Evolutionary conservation across 768 basidiomycete species (phyloP).

Genomic region (Phylloporus sp.): DNA sequence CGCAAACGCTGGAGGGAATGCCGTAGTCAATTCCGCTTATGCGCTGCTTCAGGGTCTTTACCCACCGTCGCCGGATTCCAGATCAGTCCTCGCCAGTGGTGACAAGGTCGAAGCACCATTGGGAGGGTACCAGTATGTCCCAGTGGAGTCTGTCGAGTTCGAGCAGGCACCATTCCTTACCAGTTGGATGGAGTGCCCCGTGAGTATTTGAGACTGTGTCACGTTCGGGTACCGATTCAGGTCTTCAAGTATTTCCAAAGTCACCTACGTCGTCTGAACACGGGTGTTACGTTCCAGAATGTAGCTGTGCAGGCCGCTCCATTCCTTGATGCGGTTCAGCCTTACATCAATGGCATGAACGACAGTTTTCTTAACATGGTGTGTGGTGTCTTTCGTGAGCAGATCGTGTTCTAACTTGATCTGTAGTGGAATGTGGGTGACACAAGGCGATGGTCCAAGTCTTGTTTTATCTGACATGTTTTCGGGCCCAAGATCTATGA

Average conservation of each 20-base stretch:
- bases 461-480: not conserved
- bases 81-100: slow-evolving; percentile 68
- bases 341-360: slow-evolving; percentile 63
- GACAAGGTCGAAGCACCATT: slow-evolving; percentile 66
- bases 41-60: slow-evolving; percentile 81
- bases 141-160: slow-evolving; percentile 55
- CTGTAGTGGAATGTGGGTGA: slow-evolving; percentile 67
- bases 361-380: slow-evolving; percentile 63
- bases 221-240: not conserved
- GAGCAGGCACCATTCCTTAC: slow-evolving; percentile 58
- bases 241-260: slow-evolving; percentile 23
- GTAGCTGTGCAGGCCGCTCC: slow-evolving; percentile 49
- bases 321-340: slow-evolving; percentile 61
- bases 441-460: not conserved
- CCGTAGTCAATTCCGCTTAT: slow-evolving; percentile 78
- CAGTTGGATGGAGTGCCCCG: slow-evolving; percentile 65
- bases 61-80: slow-evolving; percentile 65
- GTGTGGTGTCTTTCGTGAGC: slow-evolving; percentile 25
- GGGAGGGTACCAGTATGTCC: slow-evolving; percentile 84
- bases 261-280: slow-evolving; percentile 23
- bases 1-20: slow-evolving; percentile 75
- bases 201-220: slow-evolving; percentile 13
- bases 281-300: slow-evolving; percentile 45
- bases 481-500: slow-evolving; percentile 55
- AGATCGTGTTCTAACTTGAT: slow-evolving; percentile 8